These are phyloP conservation scores for Musa acuminata DNA, from an alignment of 176 grass and related monocot species.

Conservation along the genomic window DNA sequence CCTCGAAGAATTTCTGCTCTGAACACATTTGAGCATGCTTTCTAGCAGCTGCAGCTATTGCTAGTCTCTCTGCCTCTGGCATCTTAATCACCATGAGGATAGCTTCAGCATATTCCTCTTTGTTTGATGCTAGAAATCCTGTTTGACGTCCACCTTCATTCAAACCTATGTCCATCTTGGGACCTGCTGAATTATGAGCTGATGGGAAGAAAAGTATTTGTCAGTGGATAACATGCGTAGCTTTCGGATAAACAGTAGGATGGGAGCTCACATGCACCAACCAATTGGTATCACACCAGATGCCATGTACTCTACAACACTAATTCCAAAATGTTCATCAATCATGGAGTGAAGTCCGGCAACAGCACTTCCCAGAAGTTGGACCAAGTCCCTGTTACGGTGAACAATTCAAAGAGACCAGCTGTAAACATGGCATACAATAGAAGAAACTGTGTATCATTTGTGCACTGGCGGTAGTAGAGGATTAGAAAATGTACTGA, in stretches of 20 bases:
- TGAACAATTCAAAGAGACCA: background rate
- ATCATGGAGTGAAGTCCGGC: conserved; percentile 87
- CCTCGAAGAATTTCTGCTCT: conserved; percentile 51
- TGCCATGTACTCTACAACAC: conserved; percentile 94
- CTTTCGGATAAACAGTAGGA: background rate
- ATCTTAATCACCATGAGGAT: conserved; percentile 60
- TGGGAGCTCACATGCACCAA: conserved; percentile 15
- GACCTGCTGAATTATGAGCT: conserved; percentile 86
- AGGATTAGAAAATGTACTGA: background rate
- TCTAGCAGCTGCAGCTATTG: conserved; percentile 47
- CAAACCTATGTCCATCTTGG: conserved; percentile 83
- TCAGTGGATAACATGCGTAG: background rate
- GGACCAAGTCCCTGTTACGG: conserved; percentile 52
- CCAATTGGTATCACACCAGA: conserved; percentile 78
- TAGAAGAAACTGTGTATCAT: background rate
- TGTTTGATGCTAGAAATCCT: conserved; percentile 57
- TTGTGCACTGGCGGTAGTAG: no score
- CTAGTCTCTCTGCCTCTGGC: conserved; percentile 51
- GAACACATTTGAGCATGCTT: conserved; percentile 78
- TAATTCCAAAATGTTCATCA: conserved; percentile 93
- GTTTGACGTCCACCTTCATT: conserved; percentile 61
- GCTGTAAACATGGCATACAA: background rate
- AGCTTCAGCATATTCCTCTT: conserved; percentile 62
- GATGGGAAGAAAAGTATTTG: background rate
- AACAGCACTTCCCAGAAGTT: conserved; percentile 67